Base-by-base conservation (phyloP, 192 early-diverging fungal species). In the Coemansia sp. region DNA sequence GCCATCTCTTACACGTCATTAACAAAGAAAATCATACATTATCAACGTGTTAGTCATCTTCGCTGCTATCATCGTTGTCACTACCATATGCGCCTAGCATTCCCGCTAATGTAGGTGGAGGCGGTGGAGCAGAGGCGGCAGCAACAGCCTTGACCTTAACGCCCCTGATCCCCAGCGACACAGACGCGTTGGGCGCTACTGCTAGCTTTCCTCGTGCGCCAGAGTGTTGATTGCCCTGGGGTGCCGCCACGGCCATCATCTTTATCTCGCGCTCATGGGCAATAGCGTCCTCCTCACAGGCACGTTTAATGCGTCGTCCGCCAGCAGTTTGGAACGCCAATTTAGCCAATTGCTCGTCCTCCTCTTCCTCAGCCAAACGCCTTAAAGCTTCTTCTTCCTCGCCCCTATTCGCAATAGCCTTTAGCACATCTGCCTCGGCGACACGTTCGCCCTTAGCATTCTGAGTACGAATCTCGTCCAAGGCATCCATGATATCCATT, bases 401-500 rank as follows among this genome's bases (percentile, higher is more conserved):
- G 65, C 64, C 62, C 60, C 66, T 68, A 10, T 40, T 65, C 19
- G 75, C 72, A 40, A 91, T 74, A 4, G 70, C 60, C 6, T 89
- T 87, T 23, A 95, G 65, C 9, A 95, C 69, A 8, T 73, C 81
- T 49, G 92, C 91, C 1, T 85, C 76, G 64, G 89, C 88, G 11
- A 95, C 84, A 14, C 95, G 77, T 66, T 97, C 98, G 28, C 81
- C 89, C 26, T 84, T 73, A 0, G 97, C 95, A 69, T 98, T 99
- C 59, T 87, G 78, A 28, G 94, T 92, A 7, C 94, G 83, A 42
- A 99, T 92, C 73, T 99, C 97, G 67, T 98, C 98, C 68, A 99
- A 69, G 0, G 93, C 94, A 75, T 99, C 97, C 68, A 99, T 82
- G 61, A 96, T 93, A 61, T 99, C 97, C 95, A 99, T 97, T 65